Base-by-base conservation (phyloP, 2,329 filamentous ascomycete genomes). In the Calonectria henricotiae region DNA sequence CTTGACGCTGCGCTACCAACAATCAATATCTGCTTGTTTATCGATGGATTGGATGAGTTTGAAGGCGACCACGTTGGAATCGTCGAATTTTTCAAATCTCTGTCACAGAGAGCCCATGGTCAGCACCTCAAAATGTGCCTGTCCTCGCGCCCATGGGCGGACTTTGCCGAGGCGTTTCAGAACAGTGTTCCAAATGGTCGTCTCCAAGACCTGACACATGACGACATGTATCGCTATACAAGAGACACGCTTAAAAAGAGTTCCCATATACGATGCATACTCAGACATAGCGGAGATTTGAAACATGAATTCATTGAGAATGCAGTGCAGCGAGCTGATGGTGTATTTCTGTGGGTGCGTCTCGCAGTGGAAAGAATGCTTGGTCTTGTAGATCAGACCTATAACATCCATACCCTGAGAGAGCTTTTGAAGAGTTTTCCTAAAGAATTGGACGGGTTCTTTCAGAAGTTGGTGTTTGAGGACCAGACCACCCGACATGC, bases 21-120 rank as follows among this genome's bases (percentile, higher is more conserved):
- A 0, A 76, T 70, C 49, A 79, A 73, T 11, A 68, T 81, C 4
- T 81, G 79, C 3, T 63, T 77, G 0, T 79, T 82, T 17, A 72
- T 82, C 0, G 81, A 82, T 15, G 81, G 81, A 0, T 71, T 82
- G 1, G 80, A 82, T 27, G 81, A 82, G 60, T 82, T 81, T 44
- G 78, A 79, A 4, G 80, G 80, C 0, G 70, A 81, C 3, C 77
- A 80, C 15, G n/a, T 54, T 0, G 65, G 70, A 2, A 74, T 82
- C 0, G 76, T 81, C 1, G 44, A 76, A 2, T 78, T 82, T 37
- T 77, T 82, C 47, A 76, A 71, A n/a, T 54, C 70, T 4, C 30
- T 81, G 1, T 73, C 71, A 1, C 37, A 51, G 7, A 73, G 72
- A 12, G 25, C 71, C 0, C 69, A 70, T 20, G 65, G 71, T 2